Base-by-base conservation (phyloP, 768 basidiomycete genomes). In the Strobilomyces confusus region DNA sequence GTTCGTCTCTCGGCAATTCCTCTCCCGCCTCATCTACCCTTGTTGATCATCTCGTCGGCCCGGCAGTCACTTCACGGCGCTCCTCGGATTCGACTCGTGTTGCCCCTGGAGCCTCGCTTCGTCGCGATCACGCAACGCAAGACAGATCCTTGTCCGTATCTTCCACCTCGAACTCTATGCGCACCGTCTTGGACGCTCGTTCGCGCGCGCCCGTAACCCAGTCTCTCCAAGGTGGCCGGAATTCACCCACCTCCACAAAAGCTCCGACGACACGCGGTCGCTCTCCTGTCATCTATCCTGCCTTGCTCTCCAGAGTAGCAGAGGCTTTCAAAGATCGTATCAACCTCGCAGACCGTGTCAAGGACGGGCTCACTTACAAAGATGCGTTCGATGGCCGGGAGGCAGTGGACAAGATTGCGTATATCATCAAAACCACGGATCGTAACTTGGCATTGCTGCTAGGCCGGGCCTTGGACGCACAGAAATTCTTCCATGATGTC, bases 401-500 rank as follows among this genome's bases (percentile, higher is more conserved):
- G 63, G 97, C 97, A 1, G 95, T 99, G 36, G 92, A 95, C 71
- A 92, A 93, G 73, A 92, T 99, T 59, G 88, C 93, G 14, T 93
- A 97, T 66, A 95, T 99, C 67, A 97, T 98, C 80, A 95, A 95
- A 73, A 98, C 97, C 4, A 92, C 94, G 7, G 97, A 99, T 72
- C 81, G 97, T 14, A 98, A 97, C 70, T 80, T 99, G 25, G 97
- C 97, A 12, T 74, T 98, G 42, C 77, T 99, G 3, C 80, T 98
- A n/a, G 97, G 97, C 6, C 82, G 97, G 38, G 94, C 97, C 3
- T 76, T 99, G 49, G 97, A 98, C 64, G 89, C 95, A 9, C 97
- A 98, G 70, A 98, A 98, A 73, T 98, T 93, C 73, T 98, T 99
- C 68, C 97, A 99, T 65, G 97, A 98, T 64, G 97, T 99, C 60